Conservation (phyloP, 1,284 basidiomycete genomes). For the Microstroma glucosiphilum region DNA sequence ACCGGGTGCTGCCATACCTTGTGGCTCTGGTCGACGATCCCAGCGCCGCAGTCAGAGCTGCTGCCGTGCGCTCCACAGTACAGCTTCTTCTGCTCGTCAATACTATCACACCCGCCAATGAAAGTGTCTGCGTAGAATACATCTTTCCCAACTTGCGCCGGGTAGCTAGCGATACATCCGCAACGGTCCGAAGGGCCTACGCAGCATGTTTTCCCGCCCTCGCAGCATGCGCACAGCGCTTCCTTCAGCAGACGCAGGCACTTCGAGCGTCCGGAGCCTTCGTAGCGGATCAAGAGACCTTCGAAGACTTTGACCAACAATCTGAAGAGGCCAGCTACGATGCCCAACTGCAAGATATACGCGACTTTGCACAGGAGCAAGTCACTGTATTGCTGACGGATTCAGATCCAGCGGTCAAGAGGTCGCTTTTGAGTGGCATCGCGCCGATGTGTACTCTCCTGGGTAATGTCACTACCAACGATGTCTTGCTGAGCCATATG, state of each 20-base stretch:
- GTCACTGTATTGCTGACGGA: slow-evolving; percentile 65
- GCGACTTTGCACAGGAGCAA: slow-evolving; percentile 78
- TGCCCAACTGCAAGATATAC: slow-evolving; percentile 67
- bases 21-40: slow-evolving; percentile 83
- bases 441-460: slow-evolving; percentile 86
- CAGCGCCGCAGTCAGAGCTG: slow-evolving; percentile 68
- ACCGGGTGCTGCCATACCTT: slow-evolving; percentile 85
- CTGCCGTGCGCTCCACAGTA: slow-evolving; percentile 72
- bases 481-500: slow-evolving; percentile 91
- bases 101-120: slow-evolving; percentile 82
- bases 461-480: slow-evolving; percentile 84
- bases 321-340: slow-evolving; percentile 33
- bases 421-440: slow-evolving; percentile 64
- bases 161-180: slow-evolving; percentile 72
- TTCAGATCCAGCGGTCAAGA: slow-evolving; percentile 56
- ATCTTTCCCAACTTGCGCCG: slow-evolving; percentile 83
- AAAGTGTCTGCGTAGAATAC: slow-evolving; percentile 82
- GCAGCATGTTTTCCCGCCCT: slow-evolving; percentile 78
- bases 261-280: slow-evolving; percentile 73
- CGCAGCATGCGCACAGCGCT: slow-evolving; percentile 74
- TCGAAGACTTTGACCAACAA: slow-evolving; percentile 54
- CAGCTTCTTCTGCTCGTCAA: slow-evolving; percentile 77
- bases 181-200: slow-evolving; percentile 81
- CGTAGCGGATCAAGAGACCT: slow-evolving; percentile 59
- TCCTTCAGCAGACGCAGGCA: slow-evolving; percentile 86